Evolutionary conservation across 108 stramenopile genomes (phyloP).

Genomic region (Stephanodiscus minutulus): DNA sequence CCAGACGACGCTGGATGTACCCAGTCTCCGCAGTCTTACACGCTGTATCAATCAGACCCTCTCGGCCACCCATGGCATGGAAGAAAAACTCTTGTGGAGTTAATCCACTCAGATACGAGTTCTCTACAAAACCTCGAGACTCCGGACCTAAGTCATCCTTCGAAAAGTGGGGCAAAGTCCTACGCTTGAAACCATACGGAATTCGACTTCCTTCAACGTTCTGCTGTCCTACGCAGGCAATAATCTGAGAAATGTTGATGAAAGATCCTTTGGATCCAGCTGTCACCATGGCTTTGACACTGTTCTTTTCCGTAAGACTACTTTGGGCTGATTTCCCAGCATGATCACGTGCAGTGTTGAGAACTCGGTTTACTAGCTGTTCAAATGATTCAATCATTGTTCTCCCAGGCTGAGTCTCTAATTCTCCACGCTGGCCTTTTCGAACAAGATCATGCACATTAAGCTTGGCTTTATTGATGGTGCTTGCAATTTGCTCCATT

Average conservation of each 20-base stretch:
- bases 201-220: conserved; percentile 99
- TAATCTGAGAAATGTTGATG: conserved; percentile 99
- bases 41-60: conserved; percentile 99
- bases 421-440: conserved; percentile 93
- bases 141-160: conserved; percentile 99
- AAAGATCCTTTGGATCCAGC: conserved; percentile 98
- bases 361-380: conserved; percentile 94
- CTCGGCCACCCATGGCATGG: conserved; percentile 99
- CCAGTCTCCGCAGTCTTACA: conserved; percentile 99
- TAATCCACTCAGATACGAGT: conserved; percentile 96
- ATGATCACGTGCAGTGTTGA: conserved; percentile 95
- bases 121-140: conserved; percentile 98
- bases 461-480: conserved; percentile 96
- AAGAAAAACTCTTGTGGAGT: conserved; percentile 99
- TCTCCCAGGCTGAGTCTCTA: conserved; percentile 97
- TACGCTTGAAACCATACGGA: conserved; percentile 95
- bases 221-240: conserved; percentile 99
- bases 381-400: conserved; percentile 99
- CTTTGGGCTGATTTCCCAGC: conserved; percentile 95
- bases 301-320: conserved; percentile 92
- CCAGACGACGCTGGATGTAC: conserved; percentile 98
- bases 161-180: conserved; percentile 98
- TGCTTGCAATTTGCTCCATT: conserved; percentile 93
- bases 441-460: conserved; percentile 95
- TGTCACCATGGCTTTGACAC: conserved; percentile 97